phyloP scores from a whole-genome alignment of 2,329 filamentous ascomycete genomes.

The Apiospora malaysiana region DNA sequence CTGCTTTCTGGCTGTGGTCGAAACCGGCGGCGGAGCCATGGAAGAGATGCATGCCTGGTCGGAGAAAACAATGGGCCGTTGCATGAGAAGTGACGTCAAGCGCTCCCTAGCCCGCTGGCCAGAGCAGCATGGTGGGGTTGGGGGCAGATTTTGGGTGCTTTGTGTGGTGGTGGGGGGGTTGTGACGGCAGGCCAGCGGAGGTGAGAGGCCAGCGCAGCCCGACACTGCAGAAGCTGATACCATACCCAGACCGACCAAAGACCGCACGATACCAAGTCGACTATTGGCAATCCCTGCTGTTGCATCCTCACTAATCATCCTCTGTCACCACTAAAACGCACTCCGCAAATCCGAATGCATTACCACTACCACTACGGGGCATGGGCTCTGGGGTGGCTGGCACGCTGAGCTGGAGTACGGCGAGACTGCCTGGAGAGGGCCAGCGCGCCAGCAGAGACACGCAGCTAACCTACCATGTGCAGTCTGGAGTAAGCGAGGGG shows the following conservation, averaged over 20 bases:
- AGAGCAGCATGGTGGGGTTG: conserved; percentile 9
- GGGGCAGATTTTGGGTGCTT: background rate
- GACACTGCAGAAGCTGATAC: no score
- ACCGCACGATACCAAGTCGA: no score
- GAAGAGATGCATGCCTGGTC: conserved; percentile 17
- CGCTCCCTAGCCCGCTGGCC: background rate
- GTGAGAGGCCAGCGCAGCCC: no score
- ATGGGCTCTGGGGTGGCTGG: background rate
- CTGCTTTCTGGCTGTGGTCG: background rate
- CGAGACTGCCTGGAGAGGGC: background rate
- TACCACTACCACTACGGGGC: no score
- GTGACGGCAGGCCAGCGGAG: background rate
- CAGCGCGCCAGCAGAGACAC: background rate
- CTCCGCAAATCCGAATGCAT: conserved; percentile 14
- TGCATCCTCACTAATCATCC: background rate
- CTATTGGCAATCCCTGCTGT: conserved; percentile 12
- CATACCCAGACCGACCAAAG: no score
- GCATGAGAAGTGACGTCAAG: conserved; percentile 12
- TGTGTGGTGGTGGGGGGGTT: background rate
- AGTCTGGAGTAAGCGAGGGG: conserved; percentile 13
- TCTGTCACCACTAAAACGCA: conserved; percentile 9
- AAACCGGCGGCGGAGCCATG: conserved; percentile 11
- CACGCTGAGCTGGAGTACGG: background rate
- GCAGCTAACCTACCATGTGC: no score
- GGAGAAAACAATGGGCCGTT: conserved; percentile 17